Percentiles rank a stretch among this genome's conserved stretches.
phyloP scores from a whole-genome alignment of 192 early-diverging fungal species.

The Coemansia reversa region DNA sequence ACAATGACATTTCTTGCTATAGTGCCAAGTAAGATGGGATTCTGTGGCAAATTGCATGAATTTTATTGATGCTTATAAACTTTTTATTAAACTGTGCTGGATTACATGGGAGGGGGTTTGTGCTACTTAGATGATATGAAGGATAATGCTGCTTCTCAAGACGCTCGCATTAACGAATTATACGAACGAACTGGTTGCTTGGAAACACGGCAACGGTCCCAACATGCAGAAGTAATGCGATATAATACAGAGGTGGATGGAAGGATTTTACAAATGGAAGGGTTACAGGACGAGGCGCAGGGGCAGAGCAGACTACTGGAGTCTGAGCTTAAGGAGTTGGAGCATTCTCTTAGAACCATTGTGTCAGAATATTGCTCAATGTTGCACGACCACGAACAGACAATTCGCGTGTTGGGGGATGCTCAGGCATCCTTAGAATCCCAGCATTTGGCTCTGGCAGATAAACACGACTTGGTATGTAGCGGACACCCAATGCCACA shows the following conservation, averaged over 20 bases:
- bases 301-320: conserved; percentile 11
- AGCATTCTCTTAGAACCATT: conserved; percentile 17
- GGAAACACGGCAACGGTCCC: conserved; percentile 12
- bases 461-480: neutral
- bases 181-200: neutral
- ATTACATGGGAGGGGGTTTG: neutral
- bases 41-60: neutral
- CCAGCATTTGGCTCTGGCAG: conserved; percentile 1
- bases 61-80: too few relatives aligned
- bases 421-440: conserved; percentile 31
- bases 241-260: neutral
- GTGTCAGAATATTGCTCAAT: conserved; percentile 31
- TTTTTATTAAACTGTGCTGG: neutral
- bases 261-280: conserved; percentile 1
- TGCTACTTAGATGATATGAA: conserved; percentile 1
- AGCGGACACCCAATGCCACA: neutral
- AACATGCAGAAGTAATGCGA: conserved; percentile 1
- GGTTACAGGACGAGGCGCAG: conserved; percentile 13
- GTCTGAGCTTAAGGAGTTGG: conserved; percentile 6
- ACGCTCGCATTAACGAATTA: conserved; percentile 8
- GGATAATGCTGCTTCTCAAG: conserved; percentile 7
- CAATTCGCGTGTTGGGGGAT: conserved; percentile 25
- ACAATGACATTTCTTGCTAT: neutral
- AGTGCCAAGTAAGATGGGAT: neutral
- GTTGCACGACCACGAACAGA: conserved; percentile 47